phyloP scores from a whole-genome alignment of 306 rosid species.

The Cicer pinnatifidum region DNA sequence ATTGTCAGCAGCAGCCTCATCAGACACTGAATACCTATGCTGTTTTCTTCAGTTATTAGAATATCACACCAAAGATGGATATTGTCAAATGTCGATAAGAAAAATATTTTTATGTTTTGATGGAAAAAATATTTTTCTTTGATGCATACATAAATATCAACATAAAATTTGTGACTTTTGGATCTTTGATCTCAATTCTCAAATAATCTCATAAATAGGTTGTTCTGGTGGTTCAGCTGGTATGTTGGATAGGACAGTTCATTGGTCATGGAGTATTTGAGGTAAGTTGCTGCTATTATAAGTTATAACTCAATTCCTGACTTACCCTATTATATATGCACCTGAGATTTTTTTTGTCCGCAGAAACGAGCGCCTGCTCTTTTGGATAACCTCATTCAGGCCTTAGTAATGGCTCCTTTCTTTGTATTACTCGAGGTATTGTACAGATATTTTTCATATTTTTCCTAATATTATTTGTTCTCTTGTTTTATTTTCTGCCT shows the following conservation, averaged over 20 bases:
- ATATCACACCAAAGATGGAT: not conserved
- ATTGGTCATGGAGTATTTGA: constrained; percentile 82
- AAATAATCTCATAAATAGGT: constrained; percentile 52
- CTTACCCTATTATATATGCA: constrained; percentile 6
- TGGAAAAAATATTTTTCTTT: constrained; percentile 6
- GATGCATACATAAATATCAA: constrained; percentile 13
- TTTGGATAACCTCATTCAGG: constrained; percentile 76
- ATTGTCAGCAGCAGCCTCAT: not conserved
- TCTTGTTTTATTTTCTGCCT: constrained; percentile 13
- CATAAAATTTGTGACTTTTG: constrained; percentile 7
- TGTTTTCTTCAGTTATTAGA: not conserved
- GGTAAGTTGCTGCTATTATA: constrained; percentile 50
- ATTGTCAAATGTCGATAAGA: not conserved
- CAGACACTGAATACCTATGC: not conserved
- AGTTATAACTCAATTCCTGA: constrained; percentile 1
- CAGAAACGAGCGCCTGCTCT: constrained; percentile 89
- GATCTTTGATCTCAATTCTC: constrained; percentile 15
- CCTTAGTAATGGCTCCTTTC: constrained; percentile 88
- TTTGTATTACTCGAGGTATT: constrained; percentile 88
- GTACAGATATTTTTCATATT: not conserved
- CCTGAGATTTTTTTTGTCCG: not conserved
- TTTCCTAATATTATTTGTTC: constrained; percentile 7
- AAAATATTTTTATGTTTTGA: not conserved
- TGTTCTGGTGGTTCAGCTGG: constrained; percentile 70
- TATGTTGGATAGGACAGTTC: constrained; percentile 83